These are phyloP conservation scores for Candida corydali DNA, from an alignment of 805 yeast genomes.

Conservation along the genomic window DNA sequence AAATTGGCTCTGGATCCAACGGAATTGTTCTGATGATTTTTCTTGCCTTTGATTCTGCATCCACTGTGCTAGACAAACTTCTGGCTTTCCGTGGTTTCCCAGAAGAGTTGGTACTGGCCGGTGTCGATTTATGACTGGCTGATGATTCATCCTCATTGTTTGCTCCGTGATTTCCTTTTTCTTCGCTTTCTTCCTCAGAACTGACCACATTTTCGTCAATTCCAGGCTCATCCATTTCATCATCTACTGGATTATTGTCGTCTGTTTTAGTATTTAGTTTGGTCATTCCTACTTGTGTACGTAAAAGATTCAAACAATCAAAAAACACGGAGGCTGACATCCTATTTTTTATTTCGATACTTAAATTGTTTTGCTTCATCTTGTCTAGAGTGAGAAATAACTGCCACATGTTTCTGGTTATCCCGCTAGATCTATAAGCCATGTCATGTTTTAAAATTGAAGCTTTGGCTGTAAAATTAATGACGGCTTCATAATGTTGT, in stretches of 20 bases:
- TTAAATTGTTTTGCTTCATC: slow-evolving; percentile 35
- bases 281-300: slow-evolving; percentile 87
- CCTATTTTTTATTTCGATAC: slow-evolving; percentile 68
- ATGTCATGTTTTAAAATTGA: slow-evolving; percentile 88
- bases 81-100: slow-evolving; percentile 36
- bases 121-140: slow-evolving; percentile 30
- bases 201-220: slow-evolving; percentile 19
- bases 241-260: slow-evolving; percentile 9
- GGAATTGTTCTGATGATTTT: slow-evolving; percentile 76
- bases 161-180: slow-evolving; percentile 5
- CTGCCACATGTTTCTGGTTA: slow-evolving; percentile 93
- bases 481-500: slow-evolving; percentile 62
- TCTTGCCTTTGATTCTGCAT: slow-evolving; percentile 71
- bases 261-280: slow-evolving; percentile 42
- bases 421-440: slow-evolving; percentile 88
- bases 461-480: slow-evolving; percentile 66
- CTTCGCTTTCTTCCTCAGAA: slow-evolving; percentile 12
- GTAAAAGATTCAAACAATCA: slow-evolving; percentile 78
- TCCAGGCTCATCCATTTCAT: slow-evolving; percentile 21
- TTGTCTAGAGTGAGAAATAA: slow-evolving; percentile 67
- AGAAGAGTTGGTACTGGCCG: slow-evolving; percentile 35
- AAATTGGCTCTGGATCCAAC: slow-evolving; percentile 76
- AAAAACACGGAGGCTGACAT: slow-evolving; percentile 92
- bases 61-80: slow-evolving; percentile 49
- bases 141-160: slow-evolving; percentile 10